phyloP scores from a whole-genome alignment of 208 protist species.

The Leishmania arabica region DNA sequence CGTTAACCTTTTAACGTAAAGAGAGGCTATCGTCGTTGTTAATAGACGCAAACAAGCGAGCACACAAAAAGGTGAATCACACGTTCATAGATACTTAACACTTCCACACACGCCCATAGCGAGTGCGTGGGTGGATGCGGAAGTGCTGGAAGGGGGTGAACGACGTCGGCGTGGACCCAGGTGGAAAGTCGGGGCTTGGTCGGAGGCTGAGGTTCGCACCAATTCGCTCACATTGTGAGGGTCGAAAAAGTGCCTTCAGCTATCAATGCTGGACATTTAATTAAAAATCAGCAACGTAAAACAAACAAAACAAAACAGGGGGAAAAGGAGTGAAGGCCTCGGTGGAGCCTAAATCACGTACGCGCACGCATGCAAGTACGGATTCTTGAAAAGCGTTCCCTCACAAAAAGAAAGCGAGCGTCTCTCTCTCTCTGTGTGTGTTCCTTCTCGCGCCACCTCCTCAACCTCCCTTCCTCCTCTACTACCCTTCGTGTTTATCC shows the following conservation, averaged over 20 bases:
- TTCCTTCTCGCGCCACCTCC: background rate
- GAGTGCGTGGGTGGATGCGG: background rate
- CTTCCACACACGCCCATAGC: background rate
- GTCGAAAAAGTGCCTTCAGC: background rate
- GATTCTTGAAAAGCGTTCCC: background rate
- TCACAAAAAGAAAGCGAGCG: too few relatives aligned
- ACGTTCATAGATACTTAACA: background rate
- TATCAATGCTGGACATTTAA: background rate
- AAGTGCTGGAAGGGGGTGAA: background rate
- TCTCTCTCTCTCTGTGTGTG: background rate
- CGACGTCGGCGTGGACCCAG: background rate
- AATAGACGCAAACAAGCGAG: background rate
- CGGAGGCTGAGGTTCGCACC: background rate
- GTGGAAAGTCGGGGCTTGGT: background rate
- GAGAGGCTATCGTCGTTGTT: background rate
- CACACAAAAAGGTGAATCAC: too few relatives aligned
- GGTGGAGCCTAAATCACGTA: too few relatives aligned
- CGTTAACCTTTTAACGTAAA: background rate
- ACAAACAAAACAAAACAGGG: background rate
- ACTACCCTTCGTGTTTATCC: background rate
- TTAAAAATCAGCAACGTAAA: background rate
- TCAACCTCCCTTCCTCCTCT: background rate
- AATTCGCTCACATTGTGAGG: background rate
- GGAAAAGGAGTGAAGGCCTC: background rate
- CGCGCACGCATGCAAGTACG: background rate